A percentile compares a stretch with the other conserved stretches of the same genome.
Evolutionary conservation across 2,329 filamentous ascomycete genomes (phyloP).

Genomic region (Monosporascus sp.): DNA sequence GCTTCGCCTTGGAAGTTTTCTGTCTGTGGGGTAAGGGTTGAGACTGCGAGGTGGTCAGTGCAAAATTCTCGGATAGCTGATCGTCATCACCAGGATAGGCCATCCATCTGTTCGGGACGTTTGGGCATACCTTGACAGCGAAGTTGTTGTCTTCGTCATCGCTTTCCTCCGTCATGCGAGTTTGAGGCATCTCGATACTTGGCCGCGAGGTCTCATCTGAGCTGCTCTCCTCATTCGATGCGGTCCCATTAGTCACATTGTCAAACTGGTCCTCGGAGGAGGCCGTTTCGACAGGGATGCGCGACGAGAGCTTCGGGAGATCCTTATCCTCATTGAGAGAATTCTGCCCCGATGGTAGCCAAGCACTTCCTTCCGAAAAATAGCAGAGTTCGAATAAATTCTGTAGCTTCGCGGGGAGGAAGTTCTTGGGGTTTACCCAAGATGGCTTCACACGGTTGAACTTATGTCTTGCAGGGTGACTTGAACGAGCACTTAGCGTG

Average conservation of each 20-base stretch:
- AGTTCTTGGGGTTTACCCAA: constrained; percentile 48
- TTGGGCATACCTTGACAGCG: constrained; percentile 28
- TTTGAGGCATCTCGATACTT: constrained; percentile 29
- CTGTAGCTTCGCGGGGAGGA: constrained; percentile 59
- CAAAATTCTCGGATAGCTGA: background rate
- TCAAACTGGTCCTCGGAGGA: constrained; percentile 43
- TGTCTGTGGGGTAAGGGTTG: constrained; percentile 13
- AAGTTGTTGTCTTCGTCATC: constrained; percentile 43
- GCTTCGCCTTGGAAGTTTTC: constrained; percentile 4
- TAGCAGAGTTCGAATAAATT: constrained; percentile 75
- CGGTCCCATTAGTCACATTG: constrained; percentile 42
- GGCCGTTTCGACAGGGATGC: constrained; percentile 36
- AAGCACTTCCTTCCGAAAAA: constrained; percentile 50
- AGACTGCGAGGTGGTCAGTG: constrained; percentile 15
- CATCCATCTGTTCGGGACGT: background rate
- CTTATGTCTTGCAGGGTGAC: constrained; percentile 21
- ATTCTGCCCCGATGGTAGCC: constrained; percentile 67
- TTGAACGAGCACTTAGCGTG: constrained; percentile 27
- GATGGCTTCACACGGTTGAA: constrained; percentile 47
- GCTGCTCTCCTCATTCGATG: constrained; percentile 48
- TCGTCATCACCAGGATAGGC: background rate
- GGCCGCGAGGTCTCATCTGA: constrained; percentile 40
- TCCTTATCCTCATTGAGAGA: constrained; percentile 52
- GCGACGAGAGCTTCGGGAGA: constrained; percentile 48
- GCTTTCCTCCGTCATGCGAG: constrained; percentile 55